Percentiles rank a stretch among this genome's conserved stretches.
Conservation (phyloP, 495 filamentous ascomycete species). For the Hypoxylon intermedium region DNA sequence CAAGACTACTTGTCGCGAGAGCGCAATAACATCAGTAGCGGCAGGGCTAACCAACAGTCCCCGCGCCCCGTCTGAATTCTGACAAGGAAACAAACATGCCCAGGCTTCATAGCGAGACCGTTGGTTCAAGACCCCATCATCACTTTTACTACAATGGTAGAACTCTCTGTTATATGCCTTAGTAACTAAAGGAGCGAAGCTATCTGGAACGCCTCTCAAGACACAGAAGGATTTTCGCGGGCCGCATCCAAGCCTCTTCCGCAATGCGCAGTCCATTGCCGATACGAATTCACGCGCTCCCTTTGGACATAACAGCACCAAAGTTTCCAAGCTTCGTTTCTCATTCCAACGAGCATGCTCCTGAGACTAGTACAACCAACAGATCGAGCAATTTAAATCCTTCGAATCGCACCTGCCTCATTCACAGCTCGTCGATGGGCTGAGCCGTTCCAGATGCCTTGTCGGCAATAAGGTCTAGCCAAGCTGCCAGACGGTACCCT, state of each 20-base stretch:
- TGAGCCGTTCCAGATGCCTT: conserved; percentile 21
- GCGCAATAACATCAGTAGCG: neutral
- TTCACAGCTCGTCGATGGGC: conserved; percentile 36
- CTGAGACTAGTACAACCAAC: conserved; percentile 3
- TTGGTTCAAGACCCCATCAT: conserved; percentile 4
- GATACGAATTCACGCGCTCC: neutral
- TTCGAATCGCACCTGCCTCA: conserved; percentile 1
- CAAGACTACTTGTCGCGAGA: conserved; percentile 10
- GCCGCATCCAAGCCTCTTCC: conserved; percentile 12
- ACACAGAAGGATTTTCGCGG: conserved; percentile 18
- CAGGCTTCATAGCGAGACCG: conserved; percentile 7
- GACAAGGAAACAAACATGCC: conserved; percentile 3
- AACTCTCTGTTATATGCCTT: conserved; percentile 1
- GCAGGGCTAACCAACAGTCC: conserved; percentile 8
- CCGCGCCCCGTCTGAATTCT: conserved; percentile 4
- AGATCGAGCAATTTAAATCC: neutral
- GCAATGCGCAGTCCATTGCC: neutral
- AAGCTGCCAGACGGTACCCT: conserved; percentile 71
- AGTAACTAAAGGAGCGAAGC: conserved; percentile 2
- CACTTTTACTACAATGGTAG: conserved; percentile 4
- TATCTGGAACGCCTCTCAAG: conserved; percentile 19
- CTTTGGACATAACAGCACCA: conserved; percentile 4
- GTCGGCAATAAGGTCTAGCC: conserved; percentile 64
- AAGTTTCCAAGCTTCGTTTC: conserved; percentile 11
- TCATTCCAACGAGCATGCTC: conserved; percentile 5